A percentile compares a stretch with the other conserved stretches of the same genome.
These are phyloP conservation scores for Ceratorhiza oryzae-sativae DNA, from an alignment of 1,284 basidiomycete genomes.

Conservation along the genomic window DNA sequence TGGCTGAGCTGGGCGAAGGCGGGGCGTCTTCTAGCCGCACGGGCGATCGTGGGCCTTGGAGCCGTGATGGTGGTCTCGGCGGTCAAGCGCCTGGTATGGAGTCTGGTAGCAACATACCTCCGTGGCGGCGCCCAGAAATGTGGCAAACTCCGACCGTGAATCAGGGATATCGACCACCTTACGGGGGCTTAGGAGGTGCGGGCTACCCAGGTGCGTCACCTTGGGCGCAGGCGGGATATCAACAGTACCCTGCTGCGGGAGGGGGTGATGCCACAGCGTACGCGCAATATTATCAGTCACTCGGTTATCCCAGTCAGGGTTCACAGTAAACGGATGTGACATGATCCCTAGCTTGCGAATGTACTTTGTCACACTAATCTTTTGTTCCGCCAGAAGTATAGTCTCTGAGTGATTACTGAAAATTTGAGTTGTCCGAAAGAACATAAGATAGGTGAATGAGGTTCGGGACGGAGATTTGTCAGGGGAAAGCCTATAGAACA, in stretches of 20 bases:
- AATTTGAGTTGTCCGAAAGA: too few species aligned
- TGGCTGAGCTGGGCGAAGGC: conserved; percentile 96
- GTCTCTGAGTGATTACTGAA: too few species aligned
- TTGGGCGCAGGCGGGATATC: conserved; percentile 39
- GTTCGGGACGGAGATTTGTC: too few species aligned
- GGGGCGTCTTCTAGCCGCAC: conserved; percentile 50
- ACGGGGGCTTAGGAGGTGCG: conserved; percentile 33
- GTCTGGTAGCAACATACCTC: conserved; percentile 79
- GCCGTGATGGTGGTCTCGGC: conserved; percentile 55
- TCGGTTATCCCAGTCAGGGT: conserved; percentile 15
- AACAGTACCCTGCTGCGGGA: conserved; percentile 38
- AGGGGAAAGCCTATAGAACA: too few species aligned
- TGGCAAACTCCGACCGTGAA: conserved; percentile 55
- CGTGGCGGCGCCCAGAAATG: conserved; percentile 84
- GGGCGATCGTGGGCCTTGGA: conserved; percentile 43
- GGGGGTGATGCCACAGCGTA: conserved; percentile 60
- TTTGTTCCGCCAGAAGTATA: too few species aligned
- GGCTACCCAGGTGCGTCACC: conserved; percentile 20
- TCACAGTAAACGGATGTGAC: too few species aligned
- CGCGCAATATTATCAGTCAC: conserved; percentile 74
- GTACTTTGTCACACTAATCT: too few species aligned
- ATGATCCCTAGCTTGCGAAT: too few species aligned
- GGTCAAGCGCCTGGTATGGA: conserved; percentile 69
- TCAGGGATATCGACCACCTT: conserved; percentile 39
- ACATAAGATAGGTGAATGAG: too few species aligned